Conservation (phyloP, 345 rosid species). For the Microthlaspi erraticum region DNA sequence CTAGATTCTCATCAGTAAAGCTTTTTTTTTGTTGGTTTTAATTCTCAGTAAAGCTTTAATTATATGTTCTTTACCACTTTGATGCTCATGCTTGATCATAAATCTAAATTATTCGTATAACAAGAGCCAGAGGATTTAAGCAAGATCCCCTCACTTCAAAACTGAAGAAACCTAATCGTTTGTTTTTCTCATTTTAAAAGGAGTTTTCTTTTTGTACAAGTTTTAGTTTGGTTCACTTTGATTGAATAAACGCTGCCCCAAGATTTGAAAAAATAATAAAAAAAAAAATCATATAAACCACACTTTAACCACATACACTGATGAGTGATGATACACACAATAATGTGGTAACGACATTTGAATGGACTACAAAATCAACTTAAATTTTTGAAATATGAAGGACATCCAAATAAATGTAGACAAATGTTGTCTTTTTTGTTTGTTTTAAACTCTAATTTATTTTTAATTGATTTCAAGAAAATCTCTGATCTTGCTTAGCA, state of each 20-base stretch:
- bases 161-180: not conserved
- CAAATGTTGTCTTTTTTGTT: not conserved
- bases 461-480: not conserved
- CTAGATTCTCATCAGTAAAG: too few species aligned
- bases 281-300: not conserved
- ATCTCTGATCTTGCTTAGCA: slow-evolving; percentile 41
- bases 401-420: slow-evolving; percentile 15
- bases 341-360: not conserved
- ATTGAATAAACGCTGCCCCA: not conserved
- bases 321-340: too few species aligned
- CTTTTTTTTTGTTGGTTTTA: too few species aligned
- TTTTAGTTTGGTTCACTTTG: not conserved
- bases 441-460: slow-evolving; percentile 21
- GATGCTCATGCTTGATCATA: too few species aligned
- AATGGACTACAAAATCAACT: slow-evolving; percentile 20
- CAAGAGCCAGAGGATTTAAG: too few species aligned
- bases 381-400: not conserved
- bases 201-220: too few species aligned
- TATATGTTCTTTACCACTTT: too few species aligned
- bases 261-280: not conserved
- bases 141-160: too few species aligned
- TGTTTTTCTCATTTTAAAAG: not conserved
- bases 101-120: too few species aligned
- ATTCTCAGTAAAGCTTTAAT: too few species aligned
- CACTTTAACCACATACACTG: slow-evolving; percentile 11